phyloP scores from a whole-genome alignment of 2,329 filamentous ascomycete genomes.

The Fusarium pininemorale region DNA sequence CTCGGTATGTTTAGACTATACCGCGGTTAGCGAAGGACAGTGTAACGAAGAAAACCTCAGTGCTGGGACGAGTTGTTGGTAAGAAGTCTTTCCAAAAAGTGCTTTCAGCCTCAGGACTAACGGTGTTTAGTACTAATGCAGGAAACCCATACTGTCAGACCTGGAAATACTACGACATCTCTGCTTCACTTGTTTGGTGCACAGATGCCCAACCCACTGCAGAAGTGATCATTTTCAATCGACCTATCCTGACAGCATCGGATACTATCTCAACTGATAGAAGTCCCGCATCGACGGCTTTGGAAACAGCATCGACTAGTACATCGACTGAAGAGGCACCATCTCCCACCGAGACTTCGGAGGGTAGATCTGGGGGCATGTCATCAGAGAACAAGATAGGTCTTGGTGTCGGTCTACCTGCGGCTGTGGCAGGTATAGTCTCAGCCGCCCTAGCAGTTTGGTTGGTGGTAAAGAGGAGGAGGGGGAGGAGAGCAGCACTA shows the following conservation, averaged over 20 bases:
- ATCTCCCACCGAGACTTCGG: background rate
- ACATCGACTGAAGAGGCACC: background rate
- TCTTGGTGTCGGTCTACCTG: background rate
- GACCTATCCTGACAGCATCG: background rate
- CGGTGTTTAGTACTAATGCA: background rate
- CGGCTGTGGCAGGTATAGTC: background rate
- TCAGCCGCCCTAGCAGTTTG: background rate
- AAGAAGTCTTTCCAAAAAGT: too few relatives aligned
- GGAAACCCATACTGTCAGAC: background rate
- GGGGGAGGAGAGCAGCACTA: background rate
- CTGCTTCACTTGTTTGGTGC: background rate
- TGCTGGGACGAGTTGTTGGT: background rate
- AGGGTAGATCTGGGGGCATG: background rate
- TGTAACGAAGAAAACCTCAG: background rate
- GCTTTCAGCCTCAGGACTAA: background rate
- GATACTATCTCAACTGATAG: background rate
- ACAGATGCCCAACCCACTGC: background rate
- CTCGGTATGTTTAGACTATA: background rate
- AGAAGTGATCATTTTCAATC: background rate
- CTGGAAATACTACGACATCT: background rate
- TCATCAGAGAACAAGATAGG: background rate
- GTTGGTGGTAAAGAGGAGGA: background rate
- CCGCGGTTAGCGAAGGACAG: background rate
- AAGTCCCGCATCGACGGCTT: rapidly evolving
- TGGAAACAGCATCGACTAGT: background rate